Percentiles rank a stretch among this genome's conserved stretches.
These are phyloP conservation scores for Phaeosphaeria sp. DNA, from an alignment of 2,329 filamentous ascomycete species.

Conservation along the genomic window DNA sequence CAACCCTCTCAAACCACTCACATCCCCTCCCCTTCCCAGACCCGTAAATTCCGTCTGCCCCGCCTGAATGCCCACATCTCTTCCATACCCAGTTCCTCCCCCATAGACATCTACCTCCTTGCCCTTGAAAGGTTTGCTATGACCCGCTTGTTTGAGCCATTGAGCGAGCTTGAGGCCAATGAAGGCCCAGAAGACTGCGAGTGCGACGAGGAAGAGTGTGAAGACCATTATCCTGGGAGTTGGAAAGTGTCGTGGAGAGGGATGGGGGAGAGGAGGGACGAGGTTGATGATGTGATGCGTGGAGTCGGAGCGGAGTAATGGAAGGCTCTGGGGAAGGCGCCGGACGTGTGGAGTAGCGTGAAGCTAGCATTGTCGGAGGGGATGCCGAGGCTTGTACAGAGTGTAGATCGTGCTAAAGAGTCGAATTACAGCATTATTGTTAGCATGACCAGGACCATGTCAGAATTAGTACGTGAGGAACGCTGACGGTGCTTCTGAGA, in stretches of 20 bases:
- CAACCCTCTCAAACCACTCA: constrained; percentile 13
- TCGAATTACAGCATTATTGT: too few species aligned
- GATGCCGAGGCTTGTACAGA: not conserved
- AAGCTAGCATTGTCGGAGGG: not conserved
- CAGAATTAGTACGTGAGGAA: not conserved
- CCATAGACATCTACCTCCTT: constrained; percentile 13
- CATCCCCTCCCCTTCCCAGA: constrained; percentile 2
- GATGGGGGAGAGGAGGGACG: not conserved
- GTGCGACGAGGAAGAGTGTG: constrained; percentile 18
- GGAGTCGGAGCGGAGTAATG: not conserved
- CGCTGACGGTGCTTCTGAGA: not conserved
- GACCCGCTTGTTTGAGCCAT: constrained; percentile 26
- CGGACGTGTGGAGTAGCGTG: not conserved
- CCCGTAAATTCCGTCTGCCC: not conserved
- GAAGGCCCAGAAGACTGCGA: constrained; percentile 22
- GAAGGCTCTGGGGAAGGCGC: not conserved
- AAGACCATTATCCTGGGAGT: constrained; percentile 12
- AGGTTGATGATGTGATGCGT: not conserved
- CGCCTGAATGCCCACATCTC: not conserved
- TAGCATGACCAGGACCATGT: not conserved
- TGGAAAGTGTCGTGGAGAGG: not conserved
- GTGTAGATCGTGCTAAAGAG: not conserved
- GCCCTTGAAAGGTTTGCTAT: constrained; percentile 17
- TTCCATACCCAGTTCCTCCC: constrained; percentile 17
- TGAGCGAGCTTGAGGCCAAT: constrained; percentile 24